phyloP scores from a whole-genome alignment of 306 rosid genomes.

The Sphenostylis stenocarpa region DNA sequence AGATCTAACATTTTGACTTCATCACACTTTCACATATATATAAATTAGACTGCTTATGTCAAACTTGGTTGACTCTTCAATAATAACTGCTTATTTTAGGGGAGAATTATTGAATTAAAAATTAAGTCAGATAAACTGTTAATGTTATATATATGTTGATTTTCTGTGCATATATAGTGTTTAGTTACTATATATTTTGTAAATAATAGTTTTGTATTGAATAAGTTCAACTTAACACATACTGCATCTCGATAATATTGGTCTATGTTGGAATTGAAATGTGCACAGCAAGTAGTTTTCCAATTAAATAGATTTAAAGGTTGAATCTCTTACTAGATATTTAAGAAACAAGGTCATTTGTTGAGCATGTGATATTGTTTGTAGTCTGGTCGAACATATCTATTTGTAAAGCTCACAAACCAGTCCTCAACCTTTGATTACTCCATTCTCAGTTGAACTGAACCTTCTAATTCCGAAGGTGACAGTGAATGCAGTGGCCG shows the following conservation, averaged over 20 bases:
- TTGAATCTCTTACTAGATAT: no score
- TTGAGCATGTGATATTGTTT: background rate
- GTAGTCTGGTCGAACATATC: no score
- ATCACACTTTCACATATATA: background rate
- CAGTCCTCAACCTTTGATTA: background rate
- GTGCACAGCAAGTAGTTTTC: no score
- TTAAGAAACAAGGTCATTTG: no score
- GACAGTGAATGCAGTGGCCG: background rate
- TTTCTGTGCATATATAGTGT: background rate
- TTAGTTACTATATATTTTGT: background rate
- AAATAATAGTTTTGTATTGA: background rate
- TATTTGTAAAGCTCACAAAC: background rate
- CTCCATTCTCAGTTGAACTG: background rate
- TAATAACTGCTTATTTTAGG: background rate
- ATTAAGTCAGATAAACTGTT: no score
- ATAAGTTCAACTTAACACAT: no score
- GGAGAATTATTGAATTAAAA: background rate
- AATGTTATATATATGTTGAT: no score
- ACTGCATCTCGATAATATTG: no score
- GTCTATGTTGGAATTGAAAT: no score
- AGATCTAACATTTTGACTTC: slow-evolving; percentile 20
- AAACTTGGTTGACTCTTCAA: slow-evolving; percentile 24
- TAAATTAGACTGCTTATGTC: background rate
- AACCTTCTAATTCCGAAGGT: background rate
- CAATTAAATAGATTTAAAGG: no score